phyloP scores from a whole-genome alignment of 257 asterid species.

The Salvia splendens region DNA sequence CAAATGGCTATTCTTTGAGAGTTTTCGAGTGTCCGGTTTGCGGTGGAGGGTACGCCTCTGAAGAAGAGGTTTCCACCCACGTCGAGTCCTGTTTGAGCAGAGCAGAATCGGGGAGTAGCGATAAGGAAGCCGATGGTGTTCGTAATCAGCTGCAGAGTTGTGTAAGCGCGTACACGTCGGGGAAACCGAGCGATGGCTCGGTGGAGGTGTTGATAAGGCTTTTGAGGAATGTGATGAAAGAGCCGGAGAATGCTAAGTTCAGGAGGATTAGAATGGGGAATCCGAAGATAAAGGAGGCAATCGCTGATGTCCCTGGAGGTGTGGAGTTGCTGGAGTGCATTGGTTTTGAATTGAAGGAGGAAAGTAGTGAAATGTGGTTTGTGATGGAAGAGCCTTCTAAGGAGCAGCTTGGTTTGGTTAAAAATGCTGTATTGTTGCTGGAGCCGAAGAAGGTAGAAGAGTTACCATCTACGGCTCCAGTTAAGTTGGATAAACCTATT shows the following conservation, averaged over 20 bases:
- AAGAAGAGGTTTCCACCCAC: constrained; percentile 74
- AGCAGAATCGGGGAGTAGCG: constrained; percentile 32
- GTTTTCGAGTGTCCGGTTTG: constrained; percentile 90
- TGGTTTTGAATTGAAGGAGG: constrained; percentile 80
- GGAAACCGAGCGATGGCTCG: constrained; percentile 65
- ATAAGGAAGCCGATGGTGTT: constrained; percentile 32
- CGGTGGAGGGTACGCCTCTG: constrained; percentile 65
- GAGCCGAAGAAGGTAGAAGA: constrained; percentile 60
- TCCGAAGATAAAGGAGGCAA: constrained; percentile 87
- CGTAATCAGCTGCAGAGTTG: constrained; percentile 52
- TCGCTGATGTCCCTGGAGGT: constrained; percentile 76
- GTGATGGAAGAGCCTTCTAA: constrained; percentile 68
- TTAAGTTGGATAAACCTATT: constrained; percentile 48
- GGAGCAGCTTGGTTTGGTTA: constrained; percentile 50
- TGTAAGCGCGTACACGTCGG: constrained; percentile 64
- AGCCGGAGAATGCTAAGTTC: constrained; percentile 81
- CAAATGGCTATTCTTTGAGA: constrained; percentile 66
- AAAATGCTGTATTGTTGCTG: constrained; percentile 50
- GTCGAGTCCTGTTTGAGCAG: constrained; percentile 65
- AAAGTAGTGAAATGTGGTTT: constrained; percentile 81
- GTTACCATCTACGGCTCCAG: constrained; percentile 38
- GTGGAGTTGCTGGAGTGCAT: constrained; percentile 78
- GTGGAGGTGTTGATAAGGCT: constrained; percentile 65
- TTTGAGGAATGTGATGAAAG: constrained; percentile 66
- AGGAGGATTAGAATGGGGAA: constrained; percentile 89